phyloP scores from a whole-genome alignment of 2,329 filamentous ascomycete genomes.

The Diaporthe citri region DNA sequence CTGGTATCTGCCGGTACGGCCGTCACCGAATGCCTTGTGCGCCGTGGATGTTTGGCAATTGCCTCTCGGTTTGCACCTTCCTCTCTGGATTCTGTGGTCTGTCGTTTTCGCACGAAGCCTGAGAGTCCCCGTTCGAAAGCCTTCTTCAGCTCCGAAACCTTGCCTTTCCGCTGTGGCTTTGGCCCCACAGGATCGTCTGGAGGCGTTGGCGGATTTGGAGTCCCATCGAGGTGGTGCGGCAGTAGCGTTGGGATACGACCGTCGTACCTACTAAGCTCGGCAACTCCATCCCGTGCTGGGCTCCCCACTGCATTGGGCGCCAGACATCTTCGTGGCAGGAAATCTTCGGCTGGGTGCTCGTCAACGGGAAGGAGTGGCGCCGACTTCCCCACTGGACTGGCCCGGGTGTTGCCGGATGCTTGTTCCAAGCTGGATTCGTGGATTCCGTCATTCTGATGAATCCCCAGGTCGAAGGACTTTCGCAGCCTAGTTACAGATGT shows the following conservation, averaged over 20 bases:
- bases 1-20: not conserved
- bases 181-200: no score
- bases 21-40: no score
- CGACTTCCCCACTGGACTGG: no score
- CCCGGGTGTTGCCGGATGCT: no score
- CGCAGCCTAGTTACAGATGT: constrained; percentile 14
- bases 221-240: not conserved
- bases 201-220: not conserved
- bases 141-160: not conserved
- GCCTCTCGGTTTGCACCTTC: not conserved
- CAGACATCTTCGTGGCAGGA: no score
- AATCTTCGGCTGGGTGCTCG: not conserved
- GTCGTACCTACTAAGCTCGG: no score
- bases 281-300: no score
- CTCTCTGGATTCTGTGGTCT: not conserved
- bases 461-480: not conserved
- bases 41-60: not conserved
- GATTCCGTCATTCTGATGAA: not conserved
- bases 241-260: not conserved
- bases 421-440: not conserved
- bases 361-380: not conserved
- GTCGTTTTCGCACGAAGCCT: not conserved
- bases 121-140: not conserved
- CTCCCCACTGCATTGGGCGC: not conserved
- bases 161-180: not conserved